These are phyloP conservation scores for Arabis alpina DNA, from an alignment of 345 rosid genomes.

Conservation along the genomic window DNA sequence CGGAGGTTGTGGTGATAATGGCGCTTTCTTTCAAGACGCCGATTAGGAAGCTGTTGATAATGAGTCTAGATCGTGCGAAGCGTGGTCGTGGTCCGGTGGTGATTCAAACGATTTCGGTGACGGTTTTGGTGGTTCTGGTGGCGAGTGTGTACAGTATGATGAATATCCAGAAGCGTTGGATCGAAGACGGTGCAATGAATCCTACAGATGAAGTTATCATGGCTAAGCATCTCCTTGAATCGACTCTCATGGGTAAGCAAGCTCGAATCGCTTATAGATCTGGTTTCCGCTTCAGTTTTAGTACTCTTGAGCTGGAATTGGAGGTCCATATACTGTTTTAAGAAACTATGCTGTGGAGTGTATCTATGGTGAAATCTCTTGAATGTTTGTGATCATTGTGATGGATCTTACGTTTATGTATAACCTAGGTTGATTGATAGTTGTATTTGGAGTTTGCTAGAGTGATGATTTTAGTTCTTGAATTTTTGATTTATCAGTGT, in stretches of 20 bases:
- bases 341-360: slow-evolving; percentile 19
- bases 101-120: slow-evolving; percentile 75
- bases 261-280: slow-evolving; percentile 19
- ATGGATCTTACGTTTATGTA: slow-evolving; percentile 28
- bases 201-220: slow-evolving; percentile 93
- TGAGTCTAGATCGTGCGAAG: slow-evolving; percentile 73
- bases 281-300: background rate
- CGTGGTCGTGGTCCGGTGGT: slow-evolving; percentile 92
- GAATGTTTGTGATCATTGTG: slow-evolving; percentile 28
- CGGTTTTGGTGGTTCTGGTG: slow-evolving; percentile 57
- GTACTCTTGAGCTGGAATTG: background rate
- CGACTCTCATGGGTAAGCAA: slow-evolving; percentile 88
- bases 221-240: slow-evolving; percentile 76
- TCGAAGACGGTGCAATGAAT: slow-evolving; percentile 60
- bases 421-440: background rate
- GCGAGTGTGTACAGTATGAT: slow-evolving; percentile 65
- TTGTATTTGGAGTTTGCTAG: slow-evolving; percentile 3
- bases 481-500: background rate
- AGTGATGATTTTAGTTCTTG: slow-evolving; percentile 32
- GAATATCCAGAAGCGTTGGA: slow-evolving; percentile 66
- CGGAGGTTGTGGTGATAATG: slow-evolving; percentile 65
- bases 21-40: slow-evolving; percentile 77
- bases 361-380: slow-evolving; percentile 1
- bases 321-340: slow-evolving; percentile 29
- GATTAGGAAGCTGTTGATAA: slow-evolving; percentile 71